Evolutionary conservation across 192 early-diverging fungal species (phyloP).

Genomic region (Oehlia diaphana): DNA sequence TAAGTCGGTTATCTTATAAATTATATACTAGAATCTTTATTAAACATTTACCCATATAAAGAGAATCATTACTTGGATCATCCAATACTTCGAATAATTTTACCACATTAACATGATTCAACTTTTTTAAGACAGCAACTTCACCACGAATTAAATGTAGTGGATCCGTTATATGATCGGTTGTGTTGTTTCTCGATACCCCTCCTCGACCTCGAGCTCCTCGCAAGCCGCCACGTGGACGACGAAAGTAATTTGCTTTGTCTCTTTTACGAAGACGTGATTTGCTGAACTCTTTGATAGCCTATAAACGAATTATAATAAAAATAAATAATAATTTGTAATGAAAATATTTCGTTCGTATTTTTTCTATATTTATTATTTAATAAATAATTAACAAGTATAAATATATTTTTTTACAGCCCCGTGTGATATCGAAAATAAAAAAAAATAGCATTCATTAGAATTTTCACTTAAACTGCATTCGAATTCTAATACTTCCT

Average conservation of each 20-base stretch:
- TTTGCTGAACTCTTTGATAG: conserved; percentile 95
- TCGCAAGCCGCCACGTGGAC: conserved; percentile 56
- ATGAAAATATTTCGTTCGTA: too few species aligned
- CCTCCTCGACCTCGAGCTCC: conserved; percentile 52
- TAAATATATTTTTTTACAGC: too few species aligned
- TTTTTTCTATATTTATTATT: too few species aligned
- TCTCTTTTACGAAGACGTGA: conserved; percentile 73
- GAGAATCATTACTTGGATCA: conserved; percentile 78
- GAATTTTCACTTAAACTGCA: too few species aligned
- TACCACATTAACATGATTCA: conserved; percentile 86
- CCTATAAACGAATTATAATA: conserved; percentile 48
- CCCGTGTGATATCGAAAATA: too few species aligned
- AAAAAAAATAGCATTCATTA: too few species aligned
- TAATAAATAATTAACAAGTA: too few species aligned
- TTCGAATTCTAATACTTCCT: neutral
- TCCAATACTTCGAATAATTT: conserved; percentile 92
- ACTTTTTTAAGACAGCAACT: conserved; percentile 93
- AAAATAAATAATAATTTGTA: neutral
- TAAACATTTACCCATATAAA: conserved; percentile 61
- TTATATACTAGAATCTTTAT: neutral
- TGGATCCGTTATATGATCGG: conserved; percentile 55
- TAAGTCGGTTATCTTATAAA: neutral
- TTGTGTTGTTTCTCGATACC: conserved; percentile 40
- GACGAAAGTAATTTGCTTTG: conserved; percentile 54
- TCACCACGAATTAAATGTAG: conserved; percentile 86